Percentiles rank a stretch among this genome's conserved stretches.
These are phyloP conservation scores for Yamadazyma atmosphaerica DNA, from an alignment of 1,139 yeast genomes.

Conservation along the genomic window DNA sequence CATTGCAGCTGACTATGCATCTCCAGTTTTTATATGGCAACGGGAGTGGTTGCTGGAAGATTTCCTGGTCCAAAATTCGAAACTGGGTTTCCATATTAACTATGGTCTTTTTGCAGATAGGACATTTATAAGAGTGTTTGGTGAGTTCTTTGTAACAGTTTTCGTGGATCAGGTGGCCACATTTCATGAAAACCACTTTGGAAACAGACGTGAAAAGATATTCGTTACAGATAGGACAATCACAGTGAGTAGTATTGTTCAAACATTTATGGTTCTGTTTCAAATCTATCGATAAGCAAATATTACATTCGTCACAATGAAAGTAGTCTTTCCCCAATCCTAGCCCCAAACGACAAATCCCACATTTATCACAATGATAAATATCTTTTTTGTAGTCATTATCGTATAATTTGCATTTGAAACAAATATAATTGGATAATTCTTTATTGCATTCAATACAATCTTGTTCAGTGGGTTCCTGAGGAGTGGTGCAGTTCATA, in stretches of 20 bases:
- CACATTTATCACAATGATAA: slow-evolving; percentile 91
- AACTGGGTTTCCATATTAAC: slow-evolving; percentile 88
- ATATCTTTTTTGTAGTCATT: slow-evolving; percentile 79
- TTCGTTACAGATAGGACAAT: slow-evolving; percentile 93
- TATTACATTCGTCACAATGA: slow-evolving; percentile 89
- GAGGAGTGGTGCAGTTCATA: slow-evolving; percentile 76
- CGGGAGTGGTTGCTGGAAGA: slow-evolving; percentile 74
- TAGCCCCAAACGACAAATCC: slow-evolving; percentile 85
- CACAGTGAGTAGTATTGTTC: slow-evolving; percentile 83
- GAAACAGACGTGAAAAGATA: slow-evolving; percentile 83
- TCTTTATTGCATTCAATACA: slow-evolving; percentile 68
- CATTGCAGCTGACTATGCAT: slow-evolving; percentile 80
- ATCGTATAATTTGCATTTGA: slow-evolving; percentile 77
- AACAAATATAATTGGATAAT: slow-evolving; percentile 77
- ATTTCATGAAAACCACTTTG: slow-evolving; percentile 87
- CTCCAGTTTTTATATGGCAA: slow-evolving; percentile 77
- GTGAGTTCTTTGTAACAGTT: slow-evolving; percentile 78
- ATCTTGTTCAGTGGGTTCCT: slow-evolving; percentile 61
- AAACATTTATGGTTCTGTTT: slow-evolving; percentile 79
- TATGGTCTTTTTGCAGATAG: slow-evolving; percentile 81
- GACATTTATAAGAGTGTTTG: slow-evolving; percentile 83
- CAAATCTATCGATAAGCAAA: slow-evolving; percentile 80
- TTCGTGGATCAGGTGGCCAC: slow-evolving; percentile 95
- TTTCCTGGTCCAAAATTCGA: slow-evolving; percentile 81
- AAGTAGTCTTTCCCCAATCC: slow-evolving; percentile 88